phyloP scores from a whole-genome alignment of 164 flowering plant genomes.

The Platanus orientalis region DNA sequence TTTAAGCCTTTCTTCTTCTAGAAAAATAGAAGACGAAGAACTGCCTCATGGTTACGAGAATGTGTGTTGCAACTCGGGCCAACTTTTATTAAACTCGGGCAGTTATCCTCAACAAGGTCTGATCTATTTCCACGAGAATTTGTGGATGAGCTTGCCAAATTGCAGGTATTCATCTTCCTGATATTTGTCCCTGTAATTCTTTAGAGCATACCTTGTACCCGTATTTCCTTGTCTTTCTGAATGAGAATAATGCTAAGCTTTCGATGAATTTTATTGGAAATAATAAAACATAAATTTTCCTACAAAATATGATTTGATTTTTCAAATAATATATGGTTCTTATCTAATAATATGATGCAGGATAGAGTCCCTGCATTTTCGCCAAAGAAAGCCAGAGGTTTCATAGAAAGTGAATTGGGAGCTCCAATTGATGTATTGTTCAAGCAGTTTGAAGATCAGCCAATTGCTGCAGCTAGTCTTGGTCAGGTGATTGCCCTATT shows the following conservation, averaged over 20 bases:
- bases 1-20: conserved; percentile 22
- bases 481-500: conserved; percentile 79
- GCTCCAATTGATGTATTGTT: conserved; percentile 62
- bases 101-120: conserved; percentile 86
- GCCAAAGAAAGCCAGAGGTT: conserved; percentile 60
- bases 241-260: neutral
- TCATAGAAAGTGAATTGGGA: conserved; percentile 77
- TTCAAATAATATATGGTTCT: neutral
- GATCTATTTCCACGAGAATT: conserved; percentile 90
- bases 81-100: conserved; percentile 94
- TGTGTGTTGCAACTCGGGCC: conserved; percentile 91
- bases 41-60: conserved; percentile 92
- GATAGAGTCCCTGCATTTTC: conserved; percentile 96
- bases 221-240: neutral
- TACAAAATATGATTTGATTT: neutral
- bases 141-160: conserved; percentile 91
- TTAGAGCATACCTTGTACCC: neutral
- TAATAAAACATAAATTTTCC: neutral
- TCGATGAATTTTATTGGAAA: neutral
- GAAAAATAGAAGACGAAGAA: conserved; percentile 65
- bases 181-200: neutral
- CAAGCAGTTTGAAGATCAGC: conserved; percentile 83
- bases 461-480: conserved; percentile 99
- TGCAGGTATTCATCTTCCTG: conserved; percentile 60
- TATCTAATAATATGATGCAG: conserved; percentile 32